Base-by-base conservation (phyloP, 2,329 filamentous ascomycete genomes). In the Fusarium sp. region DNA sequence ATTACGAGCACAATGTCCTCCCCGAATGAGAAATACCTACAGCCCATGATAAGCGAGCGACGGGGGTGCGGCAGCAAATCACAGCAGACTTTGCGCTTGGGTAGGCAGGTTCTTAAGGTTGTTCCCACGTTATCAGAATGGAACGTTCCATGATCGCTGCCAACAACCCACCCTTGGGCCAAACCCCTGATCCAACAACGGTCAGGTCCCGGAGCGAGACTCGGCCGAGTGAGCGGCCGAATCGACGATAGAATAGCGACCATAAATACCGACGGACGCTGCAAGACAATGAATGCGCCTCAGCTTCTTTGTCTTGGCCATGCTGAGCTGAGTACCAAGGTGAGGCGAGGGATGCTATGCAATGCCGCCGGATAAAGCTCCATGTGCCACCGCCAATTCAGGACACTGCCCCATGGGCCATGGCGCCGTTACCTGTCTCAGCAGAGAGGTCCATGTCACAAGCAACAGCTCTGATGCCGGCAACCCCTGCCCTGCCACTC, bases 111-210 rank as follows among this genome's bases (percentile, higher is more conserved):
- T 27, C 23, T 30, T 27, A 52, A 52, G 16, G 25, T 30, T 52
- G 25, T 30, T 52, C 48, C 48, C 48, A 60, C 23, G 58, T 45
- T 67, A 71, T 64, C 71, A 68, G 57, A 58, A 74, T 73, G 71
- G 71, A 73, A 73, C 71, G 71, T 73, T 73, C 63, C 71, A 73
- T 73, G 64, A 62, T 68, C 56, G 18, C 71, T 73, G 71, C 71
- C 67, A 39, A 61, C 71, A 74, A 61, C 67, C 67, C 71, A 74
- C 64, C 63, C 57, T 61, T 30, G 45, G 45, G 25, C 5, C 60
- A 27, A 56, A 68, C 54, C 54, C 71, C 63, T 72, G 64, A 63
- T 71, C 18, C 50, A 48, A 63, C 64, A 74, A 66, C 59, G 43
- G 60, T 50, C 71, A 57, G 23, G 43, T 25, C 43, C 43, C 43